A percentile compares a stretch with the other conserved stretches of the same genome.
phyloP scores from a whole-genome alignment of 2,329 filamentous ascomycete genomes.

The Lecanicillium sp. region DNA sequence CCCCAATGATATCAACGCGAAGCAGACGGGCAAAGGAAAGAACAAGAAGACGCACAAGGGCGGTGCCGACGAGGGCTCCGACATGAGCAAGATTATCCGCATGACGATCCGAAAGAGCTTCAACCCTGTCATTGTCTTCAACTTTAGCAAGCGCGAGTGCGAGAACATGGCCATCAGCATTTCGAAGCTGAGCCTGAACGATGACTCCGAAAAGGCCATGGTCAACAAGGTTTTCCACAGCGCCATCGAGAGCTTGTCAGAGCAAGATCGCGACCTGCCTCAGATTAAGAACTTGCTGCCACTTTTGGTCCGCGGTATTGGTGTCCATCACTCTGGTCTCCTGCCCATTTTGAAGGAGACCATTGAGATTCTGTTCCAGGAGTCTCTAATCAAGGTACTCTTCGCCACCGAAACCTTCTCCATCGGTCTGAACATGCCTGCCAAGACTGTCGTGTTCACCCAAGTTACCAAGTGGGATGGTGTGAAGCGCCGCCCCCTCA shows the following conservation, averaged over 20 bases:
- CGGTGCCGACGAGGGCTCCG: constrained; percentile 64
- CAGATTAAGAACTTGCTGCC: constrained; percentile 90
- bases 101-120: constrained; percentile 99
- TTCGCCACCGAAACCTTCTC: constrained; percentile 99
- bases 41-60: constrained; percentile 90
- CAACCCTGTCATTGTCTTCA: constrained; percentile 98
- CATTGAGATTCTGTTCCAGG: constrained; percentile 97
- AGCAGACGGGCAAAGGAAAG: constrained; percentile 79
- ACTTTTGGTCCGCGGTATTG: constrained; percentile 83
- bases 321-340: constrained; percentile 93
- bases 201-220: constrained; percentile 91
- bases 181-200: constrained; percentile 86
- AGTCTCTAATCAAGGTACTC: constrained; percentile 93
- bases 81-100: constrained; percentile 95
- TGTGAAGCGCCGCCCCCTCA: constrained; percentile 73
- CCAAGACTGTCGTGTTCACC: constrained; percentile 98
- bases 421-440: constrained; percentile 97
- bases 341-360: constrained; percentile 96
- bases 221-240: constrained; percentile 90
- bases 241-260: constrained; percentile 85
- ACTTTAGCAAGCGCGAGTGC: constrained; percentile 97
- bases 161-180: constrained; percentile 86
- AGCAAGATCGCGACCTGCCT: constrained; percentile 80
- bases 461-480: constrained; percentile 95
- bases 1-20: constrained; percentile 70